Conservation (phyloP, 352 stramenopile species). For the Pythium vanterpoolii region DNA sequence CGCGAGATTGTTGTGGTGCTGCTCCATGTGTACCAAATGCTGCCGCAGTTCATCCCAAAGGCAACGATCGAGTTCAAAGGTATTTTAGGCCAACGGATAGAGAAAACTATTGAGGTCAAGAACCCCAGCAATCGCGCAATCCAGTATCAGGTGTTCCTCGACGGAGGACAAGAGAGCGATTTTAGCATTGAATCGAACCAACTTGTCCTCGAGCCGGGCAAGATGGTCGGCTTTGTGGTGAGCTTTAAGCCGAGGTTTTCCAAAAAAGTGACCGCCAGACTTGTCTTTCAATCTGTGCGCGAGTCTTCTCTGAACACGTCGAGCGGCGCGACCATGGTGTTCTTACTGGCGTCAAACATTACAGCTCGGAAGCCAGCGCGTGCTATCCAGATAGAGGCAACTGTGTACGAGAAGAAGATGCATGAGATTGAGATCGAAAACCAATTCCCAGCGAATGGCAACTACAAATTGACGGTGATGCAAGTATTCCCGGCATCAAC, state of each 20-base stretch:
- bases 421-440: conserved; percentile 87
- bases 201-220: conserved; percentile 74
- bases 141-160: conserved; percentile 88
- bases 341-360: conserved; percentile 86
- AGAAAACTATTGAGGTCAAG: conserved; percentile 93
- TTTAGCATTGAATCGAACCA: conserved; percentile 74
- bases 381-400: conserved; percentile 75
- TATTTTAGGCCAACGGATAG: conserved; percentile 77
- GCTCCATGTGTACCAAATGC: conserved; percentile 88
- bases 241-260: conserved; percentile 85
- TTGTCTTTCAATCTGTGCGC: conserved; percentile 85
- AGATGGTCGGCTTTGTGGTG: conserved; percentile 74
- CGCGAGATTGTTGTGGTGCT: conserved; percentile 83
- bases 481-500: conserved; percentile 30
- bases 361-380: conserved; percentile 68
- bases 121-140: conserved; percentile 86
- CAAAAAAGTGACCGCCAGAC: conserved; percentile 70
- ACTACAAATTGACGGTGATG: conserved; percentile 73
- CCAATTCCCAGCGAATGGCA: conserved; percentile 69
- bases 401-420: conserved; percentile 73
- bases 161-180: conserved; percentile 46
- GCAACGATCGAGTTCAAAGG: conserved; percentile 92
- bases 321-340: conserved; percentile 84
- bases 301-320: conserved; percentile 28
- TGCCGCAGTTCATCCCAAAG: conserved; percentile 92